Evolutionary conservation across 805 yeast species (phyloP), one percentile per base, ranked within the genome.

Genomic region (Sugiyamaella floridensis): DNA sequence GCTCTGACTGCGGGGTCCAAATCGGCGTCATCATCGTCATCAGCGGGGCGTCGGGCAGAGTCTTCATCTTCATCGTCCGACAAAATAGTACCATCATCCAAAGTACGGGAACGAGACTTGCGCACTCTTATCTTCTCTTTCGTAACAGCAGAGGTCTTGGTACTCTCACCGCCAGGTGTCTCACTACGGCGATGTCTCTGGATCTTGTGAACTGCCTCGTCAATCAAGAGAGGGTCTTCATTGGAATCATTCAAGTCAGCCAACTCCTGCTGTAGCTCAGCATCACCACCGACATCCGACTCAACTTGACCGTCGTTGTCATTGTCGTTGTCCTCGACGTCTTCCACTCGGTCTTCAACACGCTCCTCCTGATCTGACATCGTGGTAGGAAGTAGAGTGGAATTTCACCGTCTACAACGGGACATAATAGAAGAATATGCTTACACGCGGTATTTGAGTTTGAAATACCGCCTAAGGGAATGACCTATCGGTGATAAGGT

Each of bases 1-100:
- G 77, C 82, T 52, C 83, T 73, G 50, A 65, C 61, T 11, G 61
- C 66, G 4, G 68, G 67, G 43, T 71, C 74, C 28, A 58, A 53
- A 43, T 60, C 63, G 40, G 61, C 68, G 7, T 55, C 51, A 10
- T 47, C 59, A 26, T 55, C 63, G 43, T 51, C 57, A 40, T 44
- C 53, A n/a, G n/a, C n/a, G 19, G 19, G 32, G 4, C 29, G 18
- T 40, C 28, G 40, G 8, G 43, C 22, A 11, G 20, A 10, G n/a
- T 14, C 20, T 19, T 51, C 57, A 37, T 59, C 57, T n/a, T 61
- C 58, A 16, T 51, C 62, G 11, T 49, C 58, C 19, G 51, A 48
- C 15, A 47, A 29, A 42, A 52, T 57, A 12, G 57, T 53, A 11
- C 60, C 60, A 40, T 55, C 58, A 2, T 45, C 56, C 41, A 50